Evolutionary conservation across 169 alveolate species (phyloP).

Genomic region (Toxoplasma gondii): DNA sequence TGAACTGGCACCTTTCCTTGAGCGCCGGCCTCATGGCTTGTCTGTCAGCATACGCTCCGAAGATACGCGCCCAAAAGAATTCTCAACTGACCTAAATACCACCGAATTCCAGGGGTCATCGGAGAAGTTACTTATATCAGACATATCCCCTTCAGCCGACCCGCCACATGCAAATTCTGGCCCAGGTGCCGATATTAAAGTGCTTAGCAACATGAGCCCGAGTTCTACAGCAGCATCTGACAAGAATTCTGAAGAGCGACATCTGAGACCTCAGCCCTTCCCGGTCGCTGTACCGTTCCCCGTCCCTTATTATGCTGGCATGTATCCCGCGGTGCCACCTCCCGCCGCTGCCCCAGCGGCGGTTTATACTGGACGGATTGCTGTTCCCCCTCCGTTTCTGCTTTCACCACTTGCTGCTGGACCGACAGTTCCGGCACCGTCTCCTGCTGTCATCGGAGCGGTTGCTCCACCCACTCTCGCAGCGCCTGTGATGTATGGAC

Average conservation of each 20-base stretch:
- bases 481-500: background rate
- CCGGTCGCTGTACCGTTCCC: background rate
- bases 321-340: slow-evolving; percentile 7
- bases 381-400: background rate
- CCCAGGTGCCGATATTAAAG: background rate
- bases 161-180: background rate
- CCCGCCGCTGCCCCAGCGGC: background rate
- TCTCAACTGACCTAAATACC: background rate
- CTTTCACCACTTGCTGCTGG: slow-evolving; percentile 10
- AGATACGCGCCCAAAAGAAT: background rate
- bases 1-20: background rate
- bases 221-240: background rate
- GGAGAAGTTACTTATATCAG: background rate
- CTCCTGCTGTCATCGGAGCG: background rate
- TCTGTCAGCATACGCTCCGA: background rate
- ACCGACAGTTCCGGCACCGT: background rate
- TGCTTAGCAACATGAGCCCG: background rate
- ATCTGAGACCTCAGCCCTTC: background rate
- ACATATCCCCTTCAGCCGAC: background rate
- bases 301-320: background rate
- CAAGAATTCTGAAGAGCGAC: background rate
- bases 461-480: background rate
- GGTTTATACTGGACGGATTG: background rate
- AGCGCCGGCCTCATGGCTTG: background rate
- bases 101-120: background rate